Base-by-base conservation (phyloP, 768 basidiomycete species). In the Trichaptum fuscoviolaceum region DNA sequence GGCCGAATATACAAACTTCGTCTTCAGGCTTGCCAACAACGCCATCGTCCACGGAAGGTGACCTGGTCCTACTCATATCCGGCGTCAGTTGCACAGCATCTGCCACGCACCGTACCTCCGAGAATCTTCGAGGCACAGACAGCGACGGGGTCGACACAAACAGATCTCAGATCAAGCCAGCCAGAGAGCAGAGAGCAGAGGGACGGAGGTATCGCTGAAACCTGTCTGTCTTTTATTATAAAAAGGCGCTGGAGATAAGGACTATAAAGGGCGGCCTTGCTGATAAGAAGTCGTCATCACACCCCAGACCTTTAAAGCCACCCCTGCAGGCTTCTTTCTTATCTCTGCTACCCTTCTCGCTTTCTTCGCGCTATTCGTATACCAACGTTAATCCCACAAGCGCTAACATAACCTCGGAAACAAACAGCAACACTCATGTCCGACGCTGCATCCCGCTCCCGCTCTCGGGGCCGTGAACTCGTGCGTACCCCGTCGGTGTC, bases 401-500 rank as follows among this genome's bases (percentile, higher is more conserved):
- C 42, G 42, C 42, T 52, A 12, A 15, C 42, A n/a, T n/a, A 12
- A 20, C 42, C 42, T n/a, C n/a, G n/a, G 42, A 52, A 12, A 12
- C 42, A 20, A 15, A 52, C 42, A 52, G 42, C 42, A 12, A 61
- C 59, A 61, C 24, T 34, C 30, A 61, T 61, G 59, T 61, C 59
- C 24, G 59, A 61, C 59, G 6, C 59, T 17, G 15, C 26, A 63
- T 17, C 30, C 35, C 67, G 67, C 60, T 68, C 67, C 59, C n/a
- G 35, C 58, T 68, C 67, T 59, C 67, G 67, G 15, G 67, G 67
- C 27, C 67, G 67, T 58, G 67, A 68, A n/a, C 63, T 66, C 24
- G 67, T 68, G 52, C 65, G 67, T 67, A 3, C 30, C 27, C 27
- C 34, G 57, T 61, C 36, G n/a, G n/a, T n/a, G n/a, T n/a, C n/a